Conservation (phyloP, 257 asterid species). For the Solanum ossicruentum region DNA sequence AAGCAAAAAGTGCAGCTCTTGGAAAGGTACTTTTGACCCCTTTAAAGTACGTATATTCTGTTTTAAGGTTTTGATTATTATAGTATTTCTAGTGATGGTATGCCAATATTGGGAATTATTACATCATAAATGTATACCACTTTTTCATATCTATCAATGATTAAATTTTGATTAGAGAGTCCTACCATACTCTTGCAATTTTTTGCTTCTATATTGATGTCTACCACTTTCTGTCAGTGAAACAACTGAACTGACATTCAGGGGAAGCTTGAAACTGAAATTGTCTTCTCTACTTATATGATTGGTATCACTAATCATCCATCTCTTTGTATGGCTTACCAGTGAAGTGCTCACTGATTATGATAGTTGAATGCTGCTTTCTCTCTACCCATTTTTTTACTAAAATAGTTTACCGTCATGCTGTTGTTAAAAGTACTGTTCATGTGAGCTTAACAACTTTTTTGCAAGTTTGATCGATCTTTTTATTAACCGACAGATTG, state of each 20-base stretch:
- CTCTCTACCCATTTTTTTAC: neutral
- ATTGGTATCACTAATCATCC: neutral
- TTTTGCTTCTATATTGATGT: neutral
- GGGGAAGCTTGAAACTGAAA: neutral
- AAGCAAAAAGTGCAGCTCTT: constrained; percentile 77
- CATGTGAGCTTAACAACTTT: neutral
- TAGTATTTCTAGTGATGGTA: neutral
- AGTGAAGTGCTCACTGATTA: neutral
- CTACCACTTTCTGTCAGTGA: neutral
- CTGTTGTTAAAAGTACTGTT: neutral
- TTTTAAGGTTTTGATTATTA: neutral
- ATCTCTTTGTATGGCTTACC: neutral
- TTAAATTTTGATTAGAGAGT: neutral
- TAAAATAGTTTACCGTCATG: neutral
- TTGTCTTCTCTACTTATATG: neutral
- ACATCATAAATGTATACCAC: neutral
- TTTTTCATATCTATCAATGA: neutral
- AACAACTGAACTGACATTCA: neutral
- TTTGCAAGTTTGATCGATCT: neutral
- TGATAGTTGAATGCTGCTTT: neutral
- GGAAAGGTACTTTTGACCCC: constrained; percentile 40
- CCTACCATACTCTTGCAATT: neutral
- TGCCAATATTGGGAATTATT: neutral
- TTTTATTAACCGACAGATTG: neutral
- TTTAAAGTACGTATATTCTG: neutral